Evolutionary conservation across 2,329 filamentous ascomycete genomes (phyloP).

Genomic region (Pseudogymnoascus sp.): DNA sequence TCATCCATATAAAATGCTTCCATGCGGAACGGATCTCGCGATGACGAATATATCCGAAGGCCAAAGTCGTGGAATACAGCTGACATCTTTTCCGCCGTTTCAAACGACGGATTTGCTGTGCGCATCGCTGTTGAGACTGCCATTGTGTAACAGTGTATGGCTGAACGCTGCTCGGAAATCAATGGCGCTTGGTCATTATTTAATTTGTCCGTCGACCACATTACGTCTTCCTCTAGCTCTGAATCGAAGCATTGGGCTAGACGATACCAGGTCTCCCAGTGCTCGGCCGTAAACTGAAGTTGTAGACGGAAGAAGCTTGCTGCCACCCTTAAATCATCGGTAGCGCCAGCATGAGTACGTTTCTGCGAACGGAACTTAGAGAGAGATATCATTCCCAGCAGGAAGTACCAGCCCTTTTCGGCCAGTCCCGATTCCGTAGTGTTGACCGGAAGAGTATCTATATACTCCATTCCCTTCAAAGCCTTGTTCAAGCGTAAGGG

Average conservation of each 20-base stretch:
- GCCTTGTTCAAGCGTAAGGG: conserved; percentile 72
- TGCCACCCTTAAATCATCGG: conserved; percentile 30
- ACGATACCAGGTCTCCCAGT: conserved; percentile 36
- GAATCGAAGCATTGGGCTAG: conserved; percentile 33
- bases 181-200: conserved; percentile 30
- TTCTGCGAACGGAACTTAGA: conserved; percentile 58
- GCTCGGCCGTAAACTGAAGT: conserved; percentile 28
- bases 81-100: conserved; percentile 48
- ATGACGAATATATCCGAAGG: conserved; percentile 59
- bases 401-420: conserved; percentile 81
- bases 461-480: conserved; percentile 66
- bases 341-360: conserved; percentile 27
- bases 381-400: conserved; percentile 80
- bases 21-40: conserved; percentile 60
- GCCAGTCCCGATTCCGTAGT: conserved; percentile 64
- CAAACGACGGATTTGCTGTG: conserved; percentile 43
- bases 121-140: conserved; percentile 54
- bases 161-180: conserved; percentile 27
- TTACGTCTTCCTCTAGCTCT: conserved; percentile 32
- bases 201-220: conserved; percentile 34
- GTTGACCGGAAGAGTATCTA: conserved; percentile 63
- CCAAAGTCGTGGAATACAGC: conserved; percentile 63
- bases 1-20: conserved; percentile 54
- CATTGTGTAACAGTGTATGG: conserved; percentile 48
- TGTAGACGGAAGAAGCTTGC: conserved; percentile 31